Evolutionary conservation across 768 basidiomycete genomes (phyloP), one percentile per base, ranked within the genome.

Genomic region (Dentipellis fragilis): DNA sequence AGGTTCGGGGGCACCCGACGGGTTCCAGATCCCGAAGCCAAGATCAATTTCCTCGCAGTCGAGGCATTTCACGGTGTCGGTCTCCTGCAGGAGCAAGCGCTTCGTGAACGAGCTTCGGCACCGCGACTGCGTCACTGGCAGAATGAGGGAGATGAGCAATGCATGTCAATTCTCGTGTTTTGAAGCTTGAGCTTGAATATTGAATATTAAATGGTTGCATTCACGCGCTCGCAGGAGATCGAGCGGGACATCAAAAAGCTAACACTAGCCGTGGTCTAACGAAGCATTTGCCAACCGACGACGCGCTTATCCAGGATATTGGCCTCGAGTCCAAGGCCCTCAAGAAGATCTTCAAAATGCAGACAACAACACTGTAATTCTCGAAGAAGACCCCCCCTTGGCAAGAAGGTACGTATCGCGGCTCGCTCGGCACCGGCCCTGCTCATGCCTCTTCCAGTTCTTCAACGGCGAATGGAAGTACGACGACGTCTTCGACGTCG

Each of bases 181-280:
- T 55, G n/a, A n/a, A n/a, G n/a, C n/a, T n/a, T n/a, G n/a, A n/a
- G n/a, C n/a, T n/a, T n/a, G n/a, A n/a, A n/a, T n/a, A n/a, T n/a
- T n/a, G 21, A 19, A 5, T 11, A 22, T 10, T 55, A 54, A 22
- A 38, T 40, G 35, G 16, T 58, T 12, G n/a, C 23, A n/a, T n/a
- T 21, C 14, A 17, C 1, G 59, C 92, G 88, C 92, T 84, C 74
- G 94, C 95, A 85, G 67, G 89, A 97, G 63, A 97, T 98, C 57
- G 94, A 95, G 72, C 97, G 95, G 94, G 94, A 97, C 69, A 94
- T 92, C 84, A 97, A 96, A 78, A 95, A 96, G 73, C 96, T n/a
- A n/a, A 97, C 66, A 87, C 89, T 59, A 95, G 95, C 39, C 89
- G 95, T 70, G 92, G 93, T 1, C 80, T 98, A 60, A 98, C 97